Base-by-base conservation (phyloP, 176 grass and related monocot genomes). In the Guadua angustifolia region DNA sequence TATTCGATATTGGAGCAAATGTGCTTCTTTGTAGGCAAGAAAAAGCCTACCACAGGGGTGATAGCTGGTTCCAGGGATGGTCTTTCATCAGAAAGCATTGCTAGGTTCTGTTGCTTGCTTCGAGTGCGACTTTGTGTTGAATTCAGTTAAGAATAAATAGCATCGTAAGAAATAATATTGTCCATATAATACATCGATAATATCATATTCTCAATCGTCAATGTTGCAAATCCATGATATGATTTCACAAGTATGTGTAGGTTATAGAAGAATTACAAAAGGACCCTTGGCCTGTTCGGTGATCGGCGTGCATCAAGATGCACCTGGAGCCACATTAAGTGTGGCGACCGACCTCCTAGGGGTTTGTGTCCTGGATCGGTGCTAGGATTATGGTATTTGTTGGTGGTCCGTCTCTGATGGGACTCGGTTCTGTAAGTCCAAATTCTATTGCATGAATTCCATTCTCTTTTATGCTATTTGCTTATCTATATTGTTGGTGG, bases 331-430 rank as follows among this genome's bases (percentile, higher is more conserved):
- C 63, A 90, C 92, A 52, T 83, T 94, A 81, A 94, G 90, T 91
- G 89, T 93, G 81, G 95, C 92, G 45, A 88, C 92, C 66, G 84
- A n/a, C 72, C 80, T 93, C 66, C 79, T 98, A 39, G 94, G 94
- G 44, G 84, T 97, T 78, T 97, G 95, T 69, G 90, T 98, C 10
- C 95, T 79, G 92, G 90, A 79, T 93, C 92, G 95, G 92, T 88
- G 95, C 90, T 86, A 94, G 95, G 79, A 98, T 98, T 79, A 98
- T 98, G 95, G 90, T 90, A 26, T 97, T 98, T 88, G 75, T 94
- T 24, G 90, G 92, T 80, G 95, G 92, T 8, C 95, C 95, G 81
- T 91, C 90, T 55, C 94, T 92, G 44, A 88, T 88, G 43, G 95
- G 92, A 73, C 82, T 82, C 67, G 90, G 90, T 21, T 88, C 85